These are phyloP conservation scores for Phylloporus sp. DNA, from an alignment of 768 basidiomycete genomes.

Conservation along the genomic window DNA sequence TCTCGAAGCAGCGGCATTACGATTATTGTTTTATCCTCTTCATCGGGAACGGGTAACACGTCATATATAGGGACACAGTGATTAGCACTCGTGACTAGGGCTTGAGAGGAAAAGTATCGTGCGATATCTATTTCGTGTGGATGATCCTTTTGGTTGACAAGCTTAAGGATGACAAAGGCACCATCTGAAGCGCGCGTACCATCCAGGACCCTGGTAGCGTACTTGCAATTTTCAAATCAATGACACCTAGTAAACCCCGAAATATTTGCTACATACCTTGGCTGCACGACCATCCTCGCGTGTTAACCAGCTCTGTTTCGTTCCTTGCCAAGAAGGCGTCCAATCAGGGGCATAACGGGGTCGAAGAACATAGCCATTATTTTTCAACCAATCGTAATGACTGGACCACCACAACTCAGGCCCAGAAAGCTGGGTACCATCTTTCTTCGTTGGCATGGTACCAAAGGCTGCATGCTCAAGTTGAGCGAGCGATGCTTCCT, in stretches of 20 bases:
- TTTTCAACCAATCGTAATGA: conserved; percentile 14
- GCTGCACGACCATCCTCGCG: conserved; percentile 5
- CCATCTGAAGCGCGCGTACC: conserved; percentile 28
- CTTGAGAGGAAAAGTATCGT: conserved; percentile 11
- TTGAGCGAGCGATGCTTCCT: not conserved
- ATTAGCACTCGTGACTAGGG: conserved; percentile 16
- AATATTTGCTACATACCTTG: not conserved
- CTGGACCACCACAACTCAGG: conserved; percentile 11
- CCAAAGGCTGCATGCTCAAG: conserved; percentile 1
- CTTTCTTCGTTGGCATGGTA: not conserved
- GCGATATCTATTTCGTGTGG: conserved; percentile 32
- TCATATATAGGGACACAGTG: conserved; percentile 35
- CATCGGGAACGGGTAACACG: conserved; percentile 8
- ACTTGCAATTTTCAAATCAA: conserved; percentile 7
- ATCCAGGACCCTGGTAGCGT: conserved; percentile 22
- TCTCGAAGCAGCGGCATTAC: conserved; percentile 37
- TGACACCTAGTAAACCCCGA: not conserved
- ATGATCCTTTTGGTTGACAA: conserved; percentile 8
- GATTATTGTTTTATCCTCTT: conserved; percentile 11
- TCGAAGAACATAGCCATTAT: conserved; percentile 15
- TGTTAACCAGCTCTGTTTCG: not conserved
- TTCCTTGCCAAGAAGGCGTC: conserved; percentile 18
- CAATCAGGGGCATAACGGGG: conserved; percentile 20
- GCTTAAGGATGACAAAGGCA: conserved; percentile 29
- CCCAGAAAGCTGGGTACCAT: conserved; percentile 1